A percentile compares a stretch with the other conserved stretches of the same genome.
These are phyloP conservation scores for Chrysosporium queenslandicum DNA, from an alignment of 2,329 filamentous ascomycete species.

Conservation along the genomic window DNA sequence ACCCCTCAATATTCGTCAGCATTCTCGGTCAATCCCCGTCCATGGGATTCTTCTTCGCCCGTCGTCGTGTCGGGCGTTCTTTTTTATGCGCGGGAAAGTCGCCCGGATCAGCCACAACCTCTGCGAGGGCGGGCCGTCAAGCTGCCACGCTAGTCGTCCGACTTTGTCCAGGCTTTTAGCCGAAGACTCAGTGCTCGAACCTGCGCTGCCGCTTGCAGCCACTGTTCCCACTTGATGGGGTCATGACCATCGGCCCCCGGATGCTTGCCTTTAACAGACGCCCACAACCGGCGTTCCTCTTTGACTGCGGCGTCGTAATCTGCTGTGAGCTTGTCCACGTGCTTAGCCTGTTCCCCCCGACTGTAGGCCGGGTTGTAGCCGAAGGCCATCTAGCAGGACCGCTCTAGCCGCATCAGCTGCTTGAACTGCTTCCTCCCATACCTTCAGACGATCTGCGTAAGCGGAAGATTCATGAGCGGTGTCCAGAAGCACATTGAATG, in stretches of 20 bases:
- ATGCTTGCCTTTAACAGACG: not conserved
- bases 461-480: not conserved
- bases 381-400: not conserved
- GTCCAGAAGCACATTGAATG: not conserved
- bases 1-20: not conserved
- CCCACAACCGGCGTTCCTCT: not conserved
- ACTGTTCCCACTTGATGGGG: not conserved
- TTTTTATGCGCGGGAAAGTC: not conserved
- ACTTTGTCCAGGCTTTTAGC: not conserved
- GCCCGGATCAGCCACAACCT: not conserved
- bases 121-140: not conserved
- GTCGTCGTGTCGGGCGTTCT: not conserved
- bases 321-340: not conserved
- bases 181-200: not conserved
- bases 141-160: not conserved
- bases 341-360: not conserved
- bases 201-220: not conserved
- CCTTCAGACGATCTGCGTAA: not conserved
- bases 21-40: not conserved
- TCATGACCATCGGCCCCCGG: not conserved
- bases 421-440: not conserved
- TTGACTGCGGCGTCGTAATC: not conserved
- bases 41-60: not conserved
- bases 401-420: not conserved
- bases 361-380: not conserved